A percentile compares a stretch with the other conserved stretches of the same genome.
Evolutionary conservation across 345 rosid genomes (phyloP).

Genomic region (Citrus mangshanensis): DNA sequence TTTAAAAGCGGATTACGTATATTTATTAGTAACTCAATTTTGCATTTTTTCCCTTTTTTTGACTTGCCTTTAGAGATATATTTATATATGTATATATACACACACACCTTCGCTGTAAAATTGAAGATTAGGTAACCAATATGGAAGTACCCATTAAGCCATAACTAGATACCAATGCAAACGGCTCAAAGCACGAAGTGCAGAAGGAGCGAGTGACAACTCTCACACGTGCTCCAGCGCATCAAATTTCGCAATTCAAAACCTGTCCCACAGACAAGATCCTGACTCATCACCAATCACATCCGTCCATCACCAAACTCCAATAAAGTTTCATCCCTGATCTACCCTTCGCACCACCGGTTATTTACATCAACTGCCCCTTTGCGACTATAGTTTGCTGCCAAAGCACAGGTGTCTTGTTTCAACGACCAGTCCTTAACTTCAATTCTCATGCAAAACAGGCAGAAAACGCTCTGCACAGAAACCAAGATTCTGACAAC

Average conservation of each 20-base stretch:
- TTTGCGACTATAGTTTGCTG: too few relatives aligned
- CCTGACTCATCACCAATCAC: not conserved
- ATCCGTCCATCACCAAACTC: not conserved
- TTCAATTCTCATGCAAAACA: slow-evolving; percentile 4
- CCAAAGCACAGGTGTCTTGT: not conserved
- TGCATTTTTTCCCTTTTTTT: not conserved
- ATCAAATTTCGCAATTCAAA: not conserved
- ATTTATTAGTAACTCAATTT: not conserved
- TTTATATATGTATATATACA: too few relatives aligned
- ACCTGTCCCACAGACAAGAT: not conserved
- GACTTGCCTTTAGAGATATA: not conserved
- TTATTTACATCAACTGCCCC: not conserved
- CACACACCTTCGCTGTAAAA: not conserved
- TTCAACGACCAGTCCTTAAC: not conserved
- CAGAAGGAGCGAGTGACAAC: not conserved
- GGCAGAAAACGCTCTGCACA: not conserved
- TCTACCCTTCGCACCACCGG: not conserved
- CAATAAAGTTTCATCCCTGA: not conserved
- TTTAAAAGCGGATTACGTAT: too few relatives aligned
- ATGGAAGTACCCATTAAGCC: not conserved
- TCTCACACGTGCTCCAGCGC: not conserved
- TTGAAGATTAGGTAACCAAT: not conserved
- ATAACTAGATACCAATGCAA: not conserved
- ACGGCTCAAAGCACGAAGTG: too few relatives aligned
- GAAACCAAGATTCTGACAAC: slow-evolving; percentile 14